Base-by-base conservation (phyloP, 345 rosid species). In the Hibiscus trionum region DNA sequence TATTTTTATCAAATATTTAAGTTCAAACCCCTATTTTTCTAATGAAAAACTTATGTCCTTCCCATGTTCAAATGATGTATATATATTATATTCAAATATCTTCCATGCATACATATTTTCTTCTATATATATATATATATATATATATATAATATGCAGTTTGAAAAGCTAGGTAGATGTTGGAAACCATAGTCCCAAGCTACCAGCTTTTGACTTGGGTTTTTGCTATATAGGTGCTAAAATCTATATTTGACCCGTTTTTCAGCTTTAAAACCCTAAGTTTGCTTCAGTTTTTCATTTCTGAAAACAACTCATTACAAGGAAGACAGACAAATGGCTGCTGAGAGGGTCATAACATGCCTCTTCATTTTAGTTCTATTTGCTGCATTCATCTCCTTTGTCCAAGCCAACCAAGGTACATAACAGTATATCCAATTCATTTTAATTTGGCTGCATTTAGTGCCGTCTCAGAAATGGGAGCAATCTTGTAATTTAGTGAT, bases 21-120 rank as follows among this genome's bases (percentile, higher is more conserved):
- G 35, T 31, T 31, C 35, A 4, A 2, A 31, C 6, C 35, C 35
- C 35, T 31, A 31, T 1, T 0, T 31, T 31, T 31, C 35, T 31
- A 31, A 31, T 4, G 2, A 29, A 29, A 29, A 29, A 2, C 31
- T 3, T 29, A 3, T 3, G 4, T 29, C 31, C 31, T 2, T 29
- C 31, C 31, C 31, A 29, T 2, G 76, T 83, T 79, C 12, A 10
- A 39, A 79, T 72, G 86, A 60, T 42, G 11, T 42, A 78, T 49
- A 19, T 61, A 3, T 27, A 26, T 56, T 49, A 74, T 60, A 17
- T 60, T 67, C 16, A 42, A 61, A 15, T 7, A 15, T 7, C 17
- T 61, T 31, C 44, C 42, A 31, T 61, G 39, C 31, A 12, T 11
- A 27, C 11, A n/a, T 47, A 17, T n/a, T 61, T 21, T 60, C 50